Conservation (phyloP, 805 yeast genomes). For the Saccharomycopsis schoenii region DNA sequence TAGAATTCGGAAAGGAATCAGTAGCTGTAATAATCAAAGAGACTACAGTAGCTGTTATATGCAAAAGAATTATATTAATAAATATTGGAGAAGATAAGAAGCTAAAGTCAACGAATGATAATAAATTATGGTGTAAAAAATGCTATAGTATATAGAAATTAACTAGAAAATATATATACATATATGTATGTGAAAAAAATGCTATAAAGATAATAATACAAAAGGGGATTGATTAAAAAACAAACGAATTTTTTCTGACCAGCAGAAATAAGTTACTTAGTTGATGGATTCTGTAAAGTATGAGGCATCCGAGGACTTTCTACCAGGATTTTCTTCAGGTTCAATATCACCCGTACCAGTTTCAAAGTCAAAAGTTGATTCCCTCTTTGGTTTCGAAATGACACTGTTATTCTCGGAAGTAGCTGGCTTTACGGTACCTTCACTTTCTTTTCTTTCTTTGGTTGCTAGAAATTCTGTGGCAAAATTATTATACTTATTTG, state of each 20-base stretch:
- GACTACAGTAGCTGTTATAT: background rate
- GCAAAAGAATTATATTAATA: background rate
- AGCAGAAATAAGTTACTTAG: background rate
- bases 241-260: background rate
- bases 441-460: conserved; percentile 9
- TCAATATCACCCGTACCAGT: conserved; percentile 9
- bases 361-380: conserved; percentile 16
- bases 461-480: conserved; percentile 16
- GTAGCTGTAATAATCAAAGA: too few relatives aligned
- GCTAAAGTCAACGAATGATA: background rate
- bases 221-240: background rate
- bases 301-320: conserved; percentile 13
- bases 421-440: background rate
- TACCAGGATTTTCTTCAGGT: background rate
- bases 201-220: background rate
- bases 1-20: too few relatives aligned
- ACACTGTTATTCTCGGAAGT: background rate
- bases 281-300: conserved; percentile 13
- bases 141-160: background rate
- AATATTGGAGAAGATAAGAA: background rate
- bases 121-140: background rate
- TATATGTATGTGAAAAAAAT: background rate
- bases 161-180: background rate
- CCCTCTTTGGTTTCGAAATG: conserved; percentile 6
- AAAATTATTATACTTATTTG: conserved; percentile 17